Evolutionary conservation across 768 basidiomycete genomes (phyloP), one percentile per base, ranked within the genome.

Genomic region (Grammothele lineata): DNA sequence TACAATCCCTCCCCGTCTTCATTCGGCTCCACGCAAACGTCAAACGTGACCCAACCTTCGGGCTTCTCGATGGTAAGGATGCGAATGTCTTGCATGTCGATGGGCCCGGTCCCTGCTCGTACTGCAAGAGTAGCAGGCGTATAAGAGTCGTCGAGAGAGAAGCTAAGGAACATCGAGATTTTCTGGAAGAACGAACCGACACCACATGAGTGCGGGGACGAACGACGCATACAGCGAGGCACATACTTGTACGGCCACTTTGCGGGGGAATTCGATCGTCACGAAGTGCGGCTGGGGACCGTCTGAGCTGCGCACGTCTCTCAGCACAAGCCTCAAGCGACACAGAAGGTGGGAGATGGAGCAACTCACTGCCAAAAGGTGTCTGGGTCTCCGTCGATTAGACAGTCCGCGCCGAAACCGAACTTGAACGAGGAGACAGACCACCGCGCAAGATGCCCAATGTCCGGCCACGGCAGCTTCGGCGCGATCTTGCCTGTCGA

Each of bases 201-300:
- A 7, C 27, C 14, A 14, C 27, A 7, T 14, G 14, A 14, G 27
- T 30, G 27, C 27, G 8, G 27, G 7, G 7, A 7, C 14, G 8
- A 7, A 30, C 7, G 8, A 14, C 27, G 7, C 8, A 30, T 7
- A 30, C 27, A 14, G 27, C 27, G 27, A 30, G 8, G 27, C 27
- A 14, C 27, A 34, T 68, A 92, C 94, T 68, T 94, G 87, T 25
- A 99, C 81, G 2, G 86, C 81, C 19, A 96, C 85, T 62, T 92
- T 89, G 35, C 86, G 80, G 18, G 92, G 84, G 65, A 99, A 99
- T 62, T 94, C 88, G 40, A 96, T 74, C 0, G 93, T 95, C 58
- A 98, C 89, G 53, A 88, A 88, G 68, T 99, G 95, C 2, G 96
- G 96, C 59, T 98, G 96, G 2, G 94, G 92, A 2, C 96, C 96